phyloP scores from a whole-genome alignment of 2,329 filamentous ascomycete genomes.

The Alternaria viburni region DNA sequence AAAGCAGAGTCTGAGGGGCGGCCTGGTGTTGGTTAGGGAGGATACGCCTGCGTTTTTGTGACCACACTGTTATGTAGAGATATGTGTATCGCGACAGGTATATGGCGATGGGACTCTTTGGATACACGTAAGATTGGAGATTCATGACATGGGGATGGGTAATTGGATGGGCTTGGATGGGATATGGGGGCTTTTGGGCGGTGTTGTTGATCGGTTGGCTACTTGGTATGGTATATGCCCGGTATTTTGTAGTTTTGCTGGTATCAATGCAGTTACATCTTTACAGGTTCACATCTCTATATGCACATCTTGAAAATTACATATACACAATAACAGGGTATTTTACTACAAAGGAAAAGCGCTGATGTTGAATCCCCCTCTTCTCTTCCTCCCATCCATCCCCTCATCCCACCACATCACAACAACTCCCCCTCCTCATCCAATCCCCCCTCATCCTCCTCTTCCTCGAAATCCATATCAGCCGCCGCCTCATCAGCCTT shows the following conservation, averaged over 20 bases:
- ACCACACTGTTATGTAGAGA: neutral
- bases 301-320: neutral
- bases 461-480: slow-evolving; percentile 65
- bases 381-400: no score
- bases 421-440: slow-evolving; percentile 63
- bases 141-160: neutral
- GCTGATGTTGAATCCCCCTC: neutral
- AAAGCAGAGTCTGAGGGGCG: slow-evolving; percentile 9
- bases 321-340: neutral
- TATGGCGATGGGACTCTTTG: neutral
- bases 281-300: fast-evolving
- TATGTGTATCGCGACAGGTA: neutral
- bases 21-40: slow-evolving; percentile 19
- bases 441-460: slow-evolving; percentile 53
- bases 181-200: neutral
- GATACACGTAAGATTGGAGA: neutral
- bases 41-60: slow-evolving; percentile 34
- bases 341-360: neutral
- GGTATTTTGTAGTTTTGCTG: neutral
- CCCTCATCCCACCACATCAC: neutral
- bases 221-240: neutral
- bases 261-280: neutral
- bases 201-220: neutral
- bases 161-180: neutral
- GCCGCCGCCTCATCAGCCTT: slow-evolving; percentile 54